Percentiles rank a stretch among this genome's conserved stretches.
Evolutionary conservation across 2,329 filamentous ascomycete species (phyloP).

Genomic region (Hypoxylon sp.): DNA sequence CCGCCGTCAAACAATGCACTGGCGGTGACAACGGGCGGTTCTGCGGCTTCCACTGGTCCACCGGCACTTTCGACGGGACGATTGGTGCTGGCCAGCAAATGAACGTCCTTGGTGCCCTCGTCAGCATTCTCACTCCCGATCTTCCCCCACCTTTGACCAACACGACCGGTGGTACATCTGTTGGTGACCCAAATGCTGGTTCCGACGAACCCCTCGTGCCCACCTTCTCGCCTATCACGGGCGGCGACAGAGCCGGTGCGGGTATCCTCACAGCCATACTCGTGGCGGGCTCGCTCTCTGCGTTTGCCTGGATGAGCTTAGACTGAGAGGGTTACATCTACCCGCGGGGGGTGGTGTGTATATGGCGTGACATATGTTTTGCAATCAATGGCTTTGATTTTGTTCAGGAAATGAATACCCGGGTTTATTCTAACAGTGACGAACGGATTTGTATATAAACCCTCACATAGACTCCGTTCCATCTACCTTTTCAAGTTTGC

Average conservation of each 20-base stretch:
- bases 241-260: slow-evolving; percentile 62
- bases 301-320: slow-evolving; percentile 65
- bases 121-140: slow-evolving; percentile 54
- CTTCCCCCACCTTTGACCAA: slow-evolving; percentile 60
- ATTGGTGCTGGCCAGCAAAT: slow-evolving; percentile 69
- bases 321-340: slow-evolving; percentile 39
- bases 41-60: slow-evolving; percentile 74
- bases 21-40: slow-evolving; percentile 68
- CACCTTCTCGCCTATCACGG: slow-evolving; percentile 54
- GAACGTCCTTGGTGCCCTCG: slow-evolving; percentile 66
- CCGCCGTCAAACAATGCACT: slow-evolving; percentile 72
- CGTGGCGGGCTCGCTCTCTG: slow-evolving; percentile 56
- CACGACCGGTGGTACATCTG: slow-evolving; percentile 63
- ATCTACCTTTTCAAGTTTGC: slow-evolving; percentile 8
- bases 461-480: neutral
- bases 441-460: slow-evolving; percentile 29
- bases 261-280: slow-evolving; percentile 62
- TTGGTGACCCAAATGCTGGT: slow-evolving; percentile 59
- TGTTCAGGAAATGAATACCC: slow-evolving; percentile 36
- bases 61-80: slow-evolving; percentile 56
- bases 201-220: slow-evolving; percentile 51
- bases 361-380: slow-evolving; percentile 27
- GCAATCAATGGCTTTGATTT: slow-evolving; percentile 18
- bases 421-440: slow-evolving; percentile 14
- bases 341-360: neutral